These are phyloP conservation scores for Periconia sp. DNA, from an alignment of 2,329 filamentous ascomycete genomes.

Conservation along the genomic window DNA sequence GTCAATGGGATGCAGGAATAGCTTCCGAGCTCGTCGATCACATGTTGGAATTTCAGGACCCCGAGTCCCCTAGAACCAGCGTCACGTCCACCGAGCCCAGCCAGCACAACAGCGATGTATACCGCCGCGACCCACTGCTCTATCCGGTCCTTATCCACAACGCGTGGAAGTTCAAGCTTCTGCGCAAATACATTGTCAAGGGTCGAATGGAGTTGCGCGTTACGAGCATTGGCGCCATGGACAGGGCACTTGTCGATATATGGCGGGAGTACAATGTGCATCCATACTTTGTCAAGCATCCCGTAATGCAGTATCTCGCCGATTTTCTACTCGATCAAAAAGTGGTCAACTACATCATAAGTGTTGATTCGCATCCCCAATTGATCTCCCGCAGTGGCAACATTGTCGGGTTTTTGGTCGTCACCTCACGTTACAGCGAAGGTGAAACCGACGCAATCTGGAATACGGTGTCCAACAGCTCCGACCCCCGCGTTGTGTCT, in stretches of 20 bases:
- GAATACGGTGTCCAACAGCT: conserved; percentile 77
- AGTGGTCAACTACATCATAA: conserved; percentile 83
- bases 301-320: conserved; percentile 68
- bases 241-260: conserved; percentile 66
- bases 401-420: conserved; percentile 82
- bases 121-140: conserved; percentile 32
- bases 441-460: conserved; percentile 79
- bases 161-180: conserved; percentile 70
- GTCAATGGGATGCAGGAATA: conserved; percentile 26
- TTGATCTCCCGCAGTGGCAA: conserved; percentile 80
- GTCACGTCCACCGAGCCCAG: conserved; percentile 6
- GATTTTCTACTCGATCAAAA: conserved; percentile 69
- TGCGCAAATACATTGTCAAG: conserved; percentile 74
- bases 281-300: conserved; percentile 40
- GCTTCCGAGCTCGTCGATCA: conserved; percentile 27
- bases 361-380: conserved; percentile 88
- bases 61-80: conserved; percentile 24
- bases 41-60: conserved; percentile 24
- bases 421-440: conserved; percentile 72
- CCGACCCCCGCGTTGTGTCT: conserved; percentile 81
- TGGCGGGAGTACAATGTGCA: conserved; percentile 56
- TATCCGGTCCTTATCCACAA: conserved; percentile 57
- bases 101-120: conserved; percentile 9
- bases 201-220: conserved; percentile 90
- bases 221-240: conserved; percentile 74